A percentile compares a stretch with the other conserved stretches of the same genome.
phyloP scores from a whole-genome alignment of 306 rosid genomes.

The Mimosa pudica region DNA sequence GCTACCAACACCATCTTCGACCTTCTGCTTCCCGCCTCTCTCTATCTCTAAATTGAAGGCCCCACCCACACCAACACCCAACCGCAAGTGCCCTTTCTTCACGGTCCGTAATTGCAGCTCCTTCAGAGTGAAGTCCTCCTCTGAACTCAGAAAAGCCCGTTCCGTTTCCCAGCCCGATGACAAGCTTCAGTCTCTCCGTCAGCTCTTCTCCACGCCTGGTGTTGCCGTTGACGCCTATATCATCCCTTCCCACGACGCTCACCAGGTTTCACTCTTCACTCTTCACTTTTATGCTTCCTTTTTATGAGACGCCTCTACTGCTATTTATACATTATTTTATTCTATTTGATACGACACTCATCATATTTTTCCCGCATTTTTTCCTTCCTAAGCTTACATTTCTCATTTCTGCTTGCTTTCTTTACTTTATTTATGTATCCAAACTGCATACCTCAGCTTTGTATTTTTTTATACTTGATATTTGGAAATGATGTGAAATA shows the following conservation, averaged over 20 bases:
- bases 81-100: slow-evolving; percentile 26
- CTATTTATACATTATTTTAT: not conserved
- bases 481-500: not conserved
- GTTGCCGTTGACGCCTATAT: slow-evolving; percentile 77
- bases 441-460: not conserved
- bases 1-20: slow-evolving; percentile 32
- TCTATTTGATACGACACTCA: not conserved
- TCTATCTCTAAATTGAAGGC: slow-evolving; percentile 39
- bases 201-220: slow-evolving; percentile 67
- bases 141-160: slow-evolving; percentile 49
- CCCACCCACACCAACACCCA: not conserved
- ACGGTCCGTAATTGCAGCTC: slow-evolving; percentile 59
- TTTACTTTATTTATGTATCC: not conserved
- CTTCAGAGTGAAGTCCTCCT: slow-evolving; percentile 72
- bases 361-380: not conserved
- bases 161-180: slow-evolving; percentile 50
- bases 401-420: not conserved
- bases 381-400: not conserved
- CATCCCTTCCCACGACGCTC: slow-evolving; percentile 94
- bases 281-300: not conserved
- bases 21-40: slow-evolving; percentile 33
- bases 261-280: slow-evolving; percentile 58
- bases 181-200: slow-evolving; percentile 70
- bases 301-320: not conserved
- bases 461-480: not conserved